phyloP scores from a whole-genome alignment of 2,329 filamentous ascomycete species.

The Byssoonygena ceratinophila region DNA sequence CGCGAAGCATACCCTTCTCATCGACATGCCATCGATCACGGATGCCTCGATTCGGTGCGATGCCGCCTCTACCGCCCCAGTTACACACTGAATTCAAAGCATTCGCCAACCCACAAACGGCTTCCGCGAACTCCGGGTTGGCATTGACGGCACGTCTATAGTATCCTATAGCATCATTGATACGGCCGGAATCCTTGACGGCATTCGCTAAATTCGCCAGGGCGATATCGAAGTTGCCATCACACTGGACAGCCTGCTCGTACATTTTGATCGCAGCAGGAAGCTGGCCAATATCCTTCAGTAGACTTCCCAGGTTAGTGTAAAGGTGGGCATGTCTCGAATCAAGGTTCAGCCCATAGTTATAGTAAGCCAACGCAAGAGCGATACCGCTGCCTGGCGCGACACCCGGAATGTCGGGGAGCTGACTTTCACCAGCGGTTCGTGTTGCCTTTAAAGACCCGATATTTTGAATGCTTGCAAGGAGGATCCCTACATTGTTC shows the following conservation, averaged over 20 bases:
- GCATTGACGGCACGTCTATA: constrained; percentile 81
- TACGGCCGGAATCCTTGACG: constrained; percentile 88
- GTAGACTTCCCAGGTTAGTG: constrained; percentile 85
- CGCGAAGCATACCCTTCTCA: constrained; percentile 67
- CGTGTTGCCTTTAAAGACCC: constrained; percentile 33
- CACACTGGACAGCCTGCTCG: constrained; percentile 81
- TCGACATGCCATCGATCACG: constrained; percentile 92
- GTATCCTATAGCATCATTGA: constrained; percentile 82
- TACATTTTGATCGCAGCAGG: constrained; percentile 94
- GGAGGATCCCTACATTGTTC: constrained; percentile 92
- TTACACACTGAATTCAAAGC: constrained; percentile 94
- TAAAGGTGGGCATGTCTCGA: constrained; percentile 87
- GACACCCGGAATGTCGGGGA: constrained; percentile 61
- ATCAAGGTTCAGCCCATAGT: constrained; percentile 82
- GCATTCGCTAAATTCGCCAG: constrained; percentile 94
- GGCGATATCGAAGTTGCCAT: constrained; percentile 92
- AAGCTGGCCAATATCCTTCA: constrained; percentile 93
- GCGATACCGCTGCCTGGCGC: constrained; percentile 75
- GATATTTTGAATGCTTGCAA: constrained; percentile 83
- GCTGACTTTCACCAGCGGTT: constrained; percentile 29
- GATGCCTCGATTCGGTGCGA: constrained; percentile 59
- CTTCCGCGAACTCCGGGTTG: constrained; percentile 95
- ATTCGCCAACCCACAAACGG: constrained; percentile 88
- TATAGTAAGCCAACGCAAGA: constrained; percentile 84
- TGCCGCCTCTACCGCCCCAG: constrained; percentile 81